Base-by-base conservation (phyloP, 352 stramenopile genomes). In the Globisporangium irregulare region DNA sequence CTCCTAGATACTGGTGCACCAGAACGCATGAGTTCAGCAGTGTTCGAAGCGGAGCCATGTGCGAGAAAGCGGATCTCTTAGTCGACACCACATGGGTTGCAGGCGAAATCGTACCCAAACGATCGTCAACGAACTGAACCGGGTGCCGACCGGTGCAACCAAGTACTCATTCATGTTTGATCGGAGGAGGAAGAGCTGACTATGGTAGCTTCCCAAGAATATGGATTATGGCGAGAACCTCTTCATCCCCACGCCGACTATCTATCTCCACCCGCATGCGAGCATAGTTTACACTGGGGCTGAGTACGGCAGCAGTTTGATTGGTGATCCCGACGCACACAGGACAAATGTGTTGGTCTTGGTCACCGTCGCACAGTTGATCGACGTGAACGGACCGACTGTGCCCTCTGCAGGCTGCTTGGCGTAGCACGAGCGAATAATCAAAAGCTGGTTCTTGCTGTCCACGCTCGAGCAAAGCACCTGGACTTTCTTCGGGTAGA, bases 291-390 rank as follows among this genome's bases (percentile, higher is more conserved):
- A 59, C 27, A 20, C 15, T 60, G 75, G 75, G 0, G 81, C 68
- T n/a, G 73, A 67, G 70, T 90, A 90, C 48, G 61, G 71, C 34
- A 72, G 62, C 36, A 90, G 74, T 64, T 71, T 76, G 64, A 90
- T 79, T 3, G 81, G 79, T 25, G 59, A 67, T 51, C 72, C 62
- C 38, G 64, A 63, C 12, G 73, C 76, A 67, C 81, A 90, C 29
- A 79, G 71, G 24, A 73, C 74, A 59, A 87, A 87, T 5, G 80
- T 78, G n/a, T 71, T 68, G 20, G 76, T 82, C 67, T 76, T 75
- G 9, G 70, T 70, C 1, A 71, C 66, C 7, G 70, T 67, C 1
- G 72, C 76, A 54, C 81, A 90, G 76, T 90, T 78, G 29, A 77
- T 82, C 69, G 80, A 76, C 65, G 68, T 73, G 25, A 76, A 81